Evolutionary conservation across 495 filamentous ascomycete species (phyloP), one percentile per base, ranked within the genome.

Genomic region (Daldinia caldariorum): DNA sequence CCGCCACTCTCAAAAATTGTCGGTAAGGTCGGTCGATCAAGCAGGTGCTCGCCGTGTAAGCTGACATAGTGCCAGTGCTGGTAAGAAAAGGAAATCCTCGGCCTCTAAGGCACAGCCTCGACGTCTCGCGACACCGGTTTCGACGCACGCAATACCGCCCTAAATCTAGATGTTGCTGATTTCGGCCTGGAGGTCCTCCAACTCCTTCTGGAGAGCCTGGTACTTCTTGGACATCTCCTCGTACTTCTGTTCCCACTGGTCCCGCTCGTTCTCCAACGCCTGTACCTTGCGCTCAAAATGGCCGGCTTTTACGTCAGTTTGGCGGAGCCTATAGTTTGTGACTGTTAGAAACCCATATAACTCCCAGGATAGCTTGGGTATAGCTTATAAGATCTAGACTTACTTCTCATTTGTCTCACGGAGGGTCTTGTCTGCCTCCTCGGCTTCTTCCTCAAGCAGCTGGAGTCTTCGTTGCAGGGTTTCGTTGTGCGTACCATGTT

Each of bases 201-300:
- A 84, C 77, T 98, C 94, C 86, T 94, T 94, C 87, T 97, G 88
- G 65, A 93, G 84, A n/a, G 80, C 77, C 65, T 82, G 80, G 85
- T 94, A 90, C 83, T 97, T 97, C 89, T 94, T 90, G 67, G 88
- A 76, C 89, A 95, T 93, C 78, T 97, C 95, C 83, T 97, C 96
- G 81, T 94, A 98, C 85, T 98, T 97, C 81, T 83, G 75, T 85
- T 98, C 96, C 93, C 94, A 97, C 79, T 92, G 85, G 79, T 97
- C 93, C 69, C 91, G 90, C 74, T 92, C 87, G 63, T 85, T 81
- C 82, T 99, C 95, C 69, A 99, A 89, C 72, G 94, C 97, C 79
- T 96, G 91, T 69, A 99, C 95, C 84, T 99, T 97, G 85, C 96
- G 96, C 84, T 98, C 96, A 83, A 93, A 97, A 86, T 99, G 95